Conservation (phyloP, 176 grass and related monocot genomes). For the sorghum (Sorghum bicolor) region DNA sequence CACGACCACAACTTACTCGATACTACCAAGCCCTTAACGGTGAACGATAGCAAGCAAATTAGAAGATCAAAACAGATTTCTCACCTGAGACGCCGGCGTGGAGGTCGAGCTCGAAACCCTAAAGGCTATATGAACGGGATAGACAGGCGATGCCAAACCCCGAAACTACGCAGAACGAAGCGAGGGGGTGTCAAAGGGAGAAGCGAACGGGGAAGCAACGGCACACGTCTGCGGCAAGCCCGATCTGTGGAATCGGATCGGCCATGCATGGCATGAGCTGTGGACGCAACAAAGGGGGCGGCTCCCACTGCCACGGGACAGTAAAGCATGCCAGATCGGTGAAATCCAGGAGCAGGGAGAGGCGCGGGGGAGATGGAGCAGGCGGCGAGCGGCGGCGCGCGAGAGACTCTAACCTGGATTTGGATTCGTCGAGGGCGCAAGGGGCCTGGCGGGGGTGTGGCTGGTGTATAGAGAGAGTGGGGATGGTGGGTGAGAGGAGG, state of each 20-base stretch:
- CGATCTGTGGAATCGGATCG: neutral
- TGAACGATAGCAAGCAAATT: neutral
- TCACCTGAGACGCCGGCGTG: conserved; percentile 37
- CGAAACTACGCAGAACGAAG: neutral
- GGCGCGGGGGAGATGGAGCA: neutral
- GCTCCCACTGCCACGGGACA: neutral
- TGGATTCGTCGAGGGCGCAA: conserved; percentile 10
- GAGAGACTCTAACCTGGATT: conserved; percentile 17
- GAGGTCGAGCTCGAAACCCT: conserved; percentile 37
- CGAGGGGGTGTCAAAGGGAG: neutral
- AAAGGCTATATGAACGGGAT: neutral
- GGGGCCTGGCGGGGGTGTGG: neutral
- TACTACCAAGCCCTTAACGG: neutral
- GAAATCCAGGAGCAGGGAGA: neutral
- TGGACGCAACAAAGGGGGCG: neutral
- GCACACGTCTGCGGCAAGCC: neutral
- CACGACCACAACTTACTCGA: neutral
- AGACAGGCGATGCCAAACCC: neutral
- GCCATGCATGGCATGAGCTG: conserved; percentile 3
- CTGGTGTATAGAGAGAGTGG: neutral
- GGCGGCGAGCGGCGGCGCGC: neutral
- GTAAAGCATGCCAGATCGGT: neutral
- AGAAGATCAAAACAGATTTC: neutral
- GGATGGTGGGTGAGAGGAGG: neutral
- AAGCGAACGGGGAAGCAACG: neutral